Evolutionary conservation across 208 protist genomes (phyloP).

Genomic region (Acanthamoeba royreba): DNA sequence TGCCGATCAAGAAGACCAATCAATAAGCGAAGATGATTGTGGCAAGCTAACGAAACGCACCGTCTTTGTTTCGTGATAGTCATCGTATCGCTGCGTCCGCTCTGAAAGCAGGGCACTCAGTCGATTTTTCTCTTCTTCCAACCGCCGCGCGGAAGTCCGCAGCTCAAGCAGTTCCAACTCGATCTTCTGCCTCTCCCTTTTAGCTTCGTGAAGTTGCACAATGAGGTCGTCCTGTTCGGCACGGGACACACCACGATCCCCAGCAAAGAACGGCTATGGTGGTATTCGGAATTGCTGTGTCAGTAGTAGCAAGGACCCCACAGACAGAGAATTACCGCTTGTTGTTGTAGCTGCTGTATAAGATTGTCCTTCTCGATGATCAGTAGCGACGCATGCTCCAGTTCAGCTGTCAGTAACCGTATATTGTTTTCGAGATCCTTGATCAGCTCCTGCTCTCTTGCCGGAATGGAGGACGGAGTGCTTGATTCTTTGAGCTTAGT

Average conservation of each 20-base stretch:
- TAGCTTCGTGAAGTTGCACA: background rate
- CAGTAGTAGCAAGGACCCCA: background rate
- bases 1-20: background rate
- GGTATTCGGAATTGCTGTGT: background rate
- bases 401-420: background rate
- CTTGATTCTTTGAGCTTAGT: background rate
- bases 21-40: background rate
- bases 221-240: background rate
- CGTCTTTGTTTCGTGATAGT: conserved; percentile 37
- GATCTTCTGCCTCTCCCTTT: background rate
- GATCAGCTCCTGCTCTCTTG: background rate
- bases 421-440: conserved; percentile 25
- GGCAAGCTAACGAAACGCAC: background rate
- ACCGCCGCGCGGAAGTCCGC: background rate
- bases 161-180: conserved; percentile 10
- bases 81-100: background rate
- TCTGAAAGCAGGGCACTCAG: background rate
- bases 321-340: background rate
- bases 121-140: background rate
- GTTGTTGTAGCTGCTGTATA: background rate
- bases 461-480: background rate
- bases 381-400: background rate
- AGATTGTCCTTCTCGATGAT: background rate
- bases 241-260: background rate
- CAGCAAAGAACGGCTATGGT: background rate